phyloP scores from a whole-genome alignment of 371 early-diverging fungal species.

The Amoeboaphelidium protococcarum region DNA sequence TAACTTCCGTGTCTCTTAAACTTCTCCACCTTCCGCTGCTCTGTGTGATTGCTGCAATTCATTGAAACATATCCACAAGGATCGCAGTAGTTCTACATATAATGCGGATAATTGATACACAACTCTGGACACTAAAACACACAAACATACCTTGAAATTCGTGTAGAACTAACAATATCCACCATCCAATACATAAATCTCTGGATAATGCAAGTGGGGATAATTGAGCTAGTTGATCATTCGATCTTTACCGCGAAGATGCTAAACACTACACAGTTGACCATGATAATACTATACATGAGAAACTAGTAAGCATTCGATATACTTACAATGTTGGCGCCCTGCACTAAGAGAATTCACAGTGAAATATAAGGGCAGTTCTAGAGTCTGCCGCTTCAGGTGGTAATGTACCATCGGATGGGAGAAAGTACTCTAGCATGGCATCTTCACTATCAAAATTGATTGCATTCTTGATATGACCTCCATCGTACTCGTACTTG shows the following conservation, averaged over 20 bases:
- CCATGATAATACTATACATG: no score
- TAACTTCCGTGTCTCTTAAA: background rate
- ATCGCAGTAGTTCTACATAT: constrained; percentile 19
- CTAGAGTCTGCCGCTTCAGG: constrained; percentile 12
- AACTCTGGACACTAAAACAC: no score
- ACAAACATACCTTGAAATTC: constrained; percentile 7
- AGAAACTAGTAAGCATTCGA: no score
- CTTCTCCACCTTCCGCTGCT: no score
- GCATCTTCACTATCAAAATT: constrained; percentile 29
- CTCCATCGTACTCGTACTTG: constrained; percentile 62
- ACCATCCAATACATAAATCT: constrained; percentile 66
- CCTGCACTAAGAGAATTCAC: constrained; percentile 61
- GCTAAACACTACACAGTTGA: no score
- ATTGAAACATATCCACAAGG: constrained; percentile 42
- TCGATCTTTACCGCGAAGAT: constrained; percentile 48
- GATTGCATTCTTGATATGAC: constrained; percentile 45
- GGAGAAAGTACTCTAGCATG: constrained; percentile 12
- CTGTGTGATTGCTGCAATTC: no score
- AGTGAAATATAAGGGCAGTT: constrained; percentile 50
- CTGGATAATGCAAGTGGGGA: constrained; percentile 50
- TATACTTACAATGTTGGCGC: constrained; percentile 67
- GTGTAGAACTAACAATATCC: constrained; percentile 53
- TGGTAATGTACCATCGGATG: constrained; percentile 9
- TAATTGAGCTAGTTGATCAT: constrained; percentile 31
- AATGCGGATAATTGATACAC: background rate